Conservation (phyloP, 192 early-diverging fungal species). For the Coemansia sp. region DNA sequence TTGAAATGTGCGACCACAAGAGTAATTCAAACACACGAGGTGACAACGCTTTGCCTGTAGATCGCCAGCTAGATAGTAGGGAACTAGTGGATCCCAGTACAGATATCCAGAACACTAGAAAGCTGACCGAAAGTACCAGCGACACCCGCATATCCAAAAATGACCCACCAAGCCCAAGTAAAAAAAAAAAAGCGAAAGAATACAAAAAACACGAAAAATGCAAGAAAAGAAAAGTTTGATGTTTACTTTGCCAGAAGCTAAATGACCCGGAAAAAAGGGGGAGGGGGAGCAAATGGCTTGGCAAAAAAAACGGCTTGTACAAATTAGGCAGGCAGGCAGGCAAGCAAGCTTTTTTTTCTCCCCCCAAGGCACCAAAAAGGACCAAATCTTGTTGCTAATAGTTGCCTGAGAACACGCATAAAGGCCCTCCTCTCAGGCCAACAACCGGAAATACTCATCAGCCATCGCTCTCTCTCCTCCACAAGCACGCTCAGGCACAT, state of each 20-base stretch:
- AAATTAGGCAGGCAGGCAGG: not conserved
- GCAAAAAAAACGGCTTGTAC: not conserved
- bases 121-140: conserved; percentile 13
- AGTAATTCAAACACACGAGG: conserved; percentile 22
- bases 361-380: no score
- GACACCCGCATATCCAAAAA: conserved; percentile 25
- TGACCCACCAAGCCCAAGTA: no score
- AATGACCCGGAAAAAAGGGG: no score
- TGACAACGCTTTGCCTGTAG: conserved; percentile 19
- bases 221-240: not conserved
- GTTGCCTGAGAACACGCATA: no score
- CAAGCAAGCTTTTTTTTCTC: no score
- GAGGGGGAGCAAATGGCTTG: not conserved
- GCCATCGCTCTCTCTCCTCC: not conserved
- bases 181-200: not conserved
- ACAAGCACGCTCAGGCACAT: not conserved
- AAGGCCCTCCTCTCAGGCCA: no score
- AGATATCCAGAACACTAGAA: conserved; percentile 35
- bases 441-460: not conserved
- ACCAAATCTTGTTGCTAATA: no score
- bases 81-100: conserved; percentile 27
- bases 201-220: not conserved
- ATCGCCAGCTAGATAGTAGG: conserved; percentile 18
- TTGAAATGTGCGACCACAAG: conserved; percentile 16
- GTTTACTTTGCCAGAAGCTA: not conserved